These are phyloP conservation scores for Oehlia diaphana DNA, from an alignment of 192 early-diverging fungal genomes.

Conservation along the genomic window DNA sequence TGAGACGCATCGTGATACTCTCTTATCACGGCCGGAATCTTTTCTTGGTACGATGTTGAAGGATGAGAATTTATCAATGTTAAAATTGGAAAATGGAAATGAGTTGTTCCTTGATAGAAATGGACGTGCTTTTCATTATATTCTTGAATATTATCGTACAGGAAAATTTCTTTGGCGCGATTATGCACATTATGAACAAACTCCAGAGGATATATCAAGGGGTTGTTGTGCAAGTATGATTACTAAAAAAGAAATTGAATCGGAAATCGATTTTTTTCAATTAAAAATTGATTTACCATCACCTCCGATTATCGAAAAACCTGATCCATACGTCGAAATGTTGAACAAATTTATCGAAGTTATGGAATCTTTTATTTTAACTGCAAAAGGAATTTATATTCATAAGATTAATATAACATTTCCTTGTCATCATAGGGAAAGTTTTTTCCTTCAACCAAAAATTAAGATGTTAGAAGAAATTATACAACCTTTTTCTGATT, in stretches of 20 bases:
- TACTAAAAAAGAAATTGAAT: neutral
- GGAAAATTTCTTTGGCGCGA: neutral
- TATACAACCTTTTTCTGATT: neutral
- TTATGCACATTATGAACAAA: neutral
- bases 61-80: neutral
- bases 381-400: neutral
- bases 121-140: conserved; percentile 6
- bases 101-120: conserved; percentile 15
- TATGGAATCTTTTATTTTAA: neutral
- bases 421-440: neutral
- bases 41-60: neutral
- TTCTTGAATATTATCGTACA: conserved; percentile 17
- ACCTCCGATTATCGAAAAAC: neutral
- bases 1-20: neutral
- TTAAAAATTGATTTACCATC: neutral
- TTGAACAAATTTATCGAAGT: neutral
- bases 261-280: neutral
- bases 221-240: neutral
- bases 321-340: neutral
- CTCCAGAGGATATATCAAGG: too few relatives aligned
- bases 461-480: neutral
- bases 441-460: neutral
- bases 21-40: neutral
- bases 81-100: neutral
- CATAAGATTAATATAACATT: neutral